Evolutionary conservation across 495 filamentous ascomycete species (phyloP), one percentile per base, ranked within the genome.

Genomic region (Jackrogersella minutella): DNA sequence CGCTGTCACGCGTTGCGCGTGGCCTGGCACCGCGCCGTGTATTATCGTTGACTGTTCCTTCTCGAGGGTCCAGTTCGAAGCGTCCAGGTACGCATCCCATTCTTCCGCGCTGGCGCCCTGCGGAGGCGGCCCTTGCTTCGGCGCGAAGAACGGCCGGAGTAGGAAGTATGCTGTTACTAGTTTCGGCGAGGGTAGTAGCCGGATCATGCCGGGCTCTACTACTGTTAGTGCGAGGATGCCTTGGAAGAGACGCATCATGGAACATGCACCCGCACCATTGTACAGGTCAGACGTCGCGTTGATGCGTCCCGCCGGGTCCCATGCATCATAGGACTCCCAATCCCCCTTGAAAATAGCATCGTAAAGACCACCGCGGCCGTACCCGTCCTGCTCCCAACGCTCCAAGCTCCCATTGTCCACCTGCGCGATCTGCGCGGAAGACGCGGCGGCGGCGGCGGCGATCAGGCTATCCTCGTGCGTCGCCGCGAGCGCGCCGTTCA

Each of bases 271-370:
- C 8, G 91, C 87, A 30, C 93, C 92, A 68, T 96, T 89, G 78
- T 97, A 97, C 39, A 97, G 72, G 61, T 97, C 93, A 59, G 87
- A 87, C 14, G 86, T 86, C 5, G 89, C 91, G 11, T 80, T 83
- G 19, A 96, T 76, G 41, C 93, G 84, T 72, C 88, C 87, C 43
- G 87, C 88, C 7, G 87, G 86, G 68, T 96, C 92, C 88, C 90
- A 97, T 0, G 93, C 86, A 71, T 96, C 91, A 69, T 92, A 95
- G 21, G 87, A 79, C 67, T 96, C 93, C 93, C 93, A 97, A 13
- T 88, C 79, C 7, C 93, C 93, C 51, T 85, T 75, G 60, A 90
- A 90, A 44, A 97, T 88, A 37, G 87, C 80, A 33, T 87, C 81
- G 76, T 96, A 97, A 8, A 93, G 90, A 5, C 81, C 80, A 19